phyloP scores from a whole-genome alignment of 1,139 yeast species.

The Meyerozyma sp. region DNA sequence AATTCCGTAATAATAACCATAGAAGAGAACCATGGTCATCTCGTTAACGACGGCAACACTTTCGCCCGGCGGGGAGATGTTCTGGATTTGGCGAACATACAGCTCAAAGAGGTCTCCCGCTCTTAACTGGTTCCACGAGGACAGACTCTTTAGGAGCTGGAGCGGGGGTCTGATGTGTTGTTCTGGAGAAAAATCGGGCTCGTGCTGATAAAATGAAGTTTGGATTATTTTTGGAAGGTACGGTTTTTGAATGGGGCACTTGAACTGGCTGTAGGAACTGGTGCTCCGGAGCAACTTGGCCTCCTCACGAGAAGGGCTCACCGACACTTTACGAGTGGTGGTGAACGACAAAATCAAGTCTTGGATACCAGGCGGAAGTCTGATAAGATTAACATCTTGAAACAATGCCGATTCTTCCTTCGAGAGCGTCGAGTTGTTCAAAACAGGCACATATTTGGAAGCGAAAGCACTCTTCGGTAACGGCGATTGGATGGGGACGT shows the following conservation, averaged over 20 bases:
- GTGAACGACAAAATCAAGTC: slow-evolving; percentile 52
- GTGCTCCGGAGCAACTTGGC: slow-evolving; percentile 23
- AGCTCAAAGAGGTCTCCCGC: slow-evolving; percentile 33
- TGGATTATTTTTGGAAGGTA: slow-evolving; percentile 32
- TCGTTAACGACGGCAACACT: slow-evolving; percentile 21
- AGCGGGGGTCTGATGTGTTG: slow-evolving; percentile 26
- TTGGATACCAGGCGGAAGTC: slow-evolving; percentile 70
- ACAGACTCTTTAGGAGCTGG: slow-evolving; percentile 32
- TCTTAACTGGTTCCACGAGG: slow-evolving; percentile 47
- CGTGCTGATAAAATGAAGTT: slow-evolving; percentile 15
- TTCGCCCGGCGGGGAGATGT: slow-evolving; percentile 7
- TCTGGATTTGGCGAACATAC: slow-evolving; percentile 26
- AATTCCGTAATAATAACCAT: slow-evolving; percentile 54
- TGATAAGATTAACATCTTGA: slow-evolving; percentile 38
- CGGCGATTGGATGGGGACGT: background rate
- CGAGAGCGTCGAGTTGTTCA: slow-evolving; percentile 27
- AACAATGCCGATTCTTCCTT: slow-evolving; percentile 31
- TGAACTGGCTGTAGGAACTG: slow-evolving; percentile 22
- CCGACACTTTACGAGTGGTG: slow-evolving; percentile 23
- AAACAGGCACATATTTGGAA: slow-evolving; percentile 21
- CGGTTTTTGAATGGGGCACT: slow-evolving; percentile 32
- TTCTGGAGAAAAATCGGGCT: slow-evolving; percentile 4
- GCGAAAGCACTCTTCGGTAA: background rate
- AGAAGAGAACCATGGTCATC: slow-evolving; percentile 47
- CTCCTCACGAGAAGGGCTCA: slow-evolving; percentile 9